Evolutionary conservation across 2,329 filamentous ascomycete species (phyloP).

Genomic region (Zymoseptoria ardabiliae): DNA sequence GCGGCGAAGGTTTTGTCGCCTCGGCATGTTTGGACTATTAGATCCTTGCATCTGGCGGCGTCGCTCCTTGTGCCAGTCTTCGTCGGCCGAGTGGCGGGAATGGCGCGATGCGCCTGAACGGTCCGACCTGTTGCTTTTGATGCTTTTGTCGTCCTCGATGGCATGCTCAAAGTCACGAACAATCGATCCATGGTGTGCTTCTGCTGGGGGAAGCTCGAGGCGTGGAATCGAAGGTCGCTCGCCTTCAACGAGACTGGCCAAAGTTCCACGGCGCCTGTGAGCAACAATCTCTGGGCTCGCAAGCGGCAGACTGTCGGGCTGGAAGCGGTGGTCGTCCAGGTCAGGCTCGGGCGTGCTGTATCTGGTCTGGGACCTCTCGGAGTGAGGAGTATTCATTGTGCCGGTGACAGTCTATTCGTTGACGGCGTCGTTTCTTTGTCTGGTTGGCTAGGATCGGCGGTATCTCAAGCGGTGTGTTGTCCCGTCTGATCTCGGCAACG

Average conservation of each 20-base stretch:
- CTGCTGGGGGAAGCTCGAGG: constrained; percentile 36
- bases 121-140: constrained; percentile 47
- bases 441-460: neutral
- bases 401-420: constrained; percentile 2
- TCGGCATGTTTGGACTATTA: constrained; percentile 32
- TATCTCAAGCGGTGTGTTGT: neutral
- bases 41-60: constrained; percentile 14
- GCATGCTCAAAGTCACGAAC: constrained; percentile 82
- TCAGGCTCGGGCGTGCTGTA: constrained; percentile 70
- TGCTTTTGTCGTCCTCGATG: constrained; percentile 62
- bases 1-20: constrained; percentile 39
- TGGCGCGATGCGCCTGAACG: constrained; percentile 33
- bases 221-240: constrained; percentile 40
- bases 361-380: constrained; percentile 54
- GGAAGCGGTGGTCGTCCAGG: constrained; percentile 79
- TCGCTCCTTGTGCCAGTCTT: constrained; percentile 27
- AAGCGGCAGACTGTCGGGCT: constrained; percentile 54
- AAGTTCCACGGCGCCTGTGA: constrained; percentile 58
- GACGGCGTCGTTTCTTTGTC: neutral
- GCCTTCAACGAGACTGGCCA: constrained; percentile 55
- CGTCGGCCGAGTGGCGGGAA: constrained; percentile 19
- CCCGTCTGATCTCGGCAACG: neutral
- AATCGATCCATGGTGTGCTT: constrained; percentile 34
- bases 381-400: constrained; percentile 52
- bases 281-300: constrained; percentile 37